These are phyloP conservation scores for Xylaria sp. DNA, from an alignment of 2,329 filamentous ascomycete genomes.

Conservation along the genomic window DNA sequence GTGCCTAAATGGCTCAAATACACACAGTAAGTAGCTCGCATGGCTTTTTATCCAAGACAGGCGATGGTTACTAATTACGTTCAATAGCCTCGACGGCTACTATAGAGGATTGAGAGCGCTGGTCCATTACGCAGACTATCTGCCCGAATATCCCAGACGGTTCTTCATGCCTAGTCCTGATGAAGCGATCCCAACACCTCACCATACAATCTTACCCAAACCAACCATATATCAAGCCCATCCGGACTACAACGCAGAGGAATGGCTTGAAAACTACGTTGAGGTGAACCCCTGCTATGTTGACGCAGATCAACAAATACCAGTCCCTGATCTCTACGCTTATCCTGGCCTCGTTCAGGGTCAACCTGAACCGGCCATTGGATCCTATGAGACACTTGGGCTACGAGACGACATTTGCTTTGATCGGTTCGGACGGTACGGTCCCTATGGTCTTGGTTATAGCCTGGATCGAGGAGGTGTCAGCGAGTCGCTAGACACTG, in stretches of 20 bases:
- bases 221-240: constrained; percentile 62
- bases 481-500: constrained; percentile 66
- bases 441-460: constrained; percentile 84
- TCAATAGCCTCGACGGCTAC: constrained; percentile 67
- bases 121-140: constrained; percentile 57
- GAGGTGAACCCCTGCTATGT: constrained; percentile 58
- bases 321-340: constrained; percentile 58
- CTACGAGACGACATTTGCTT: constrained; percentile 77
- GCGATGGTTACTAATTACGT: constrained; percentile 15
- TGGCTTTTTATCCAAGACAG: neutral
- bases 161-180: constrained; percentile 9
- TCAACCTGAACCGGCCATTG: constrained; percentile 71
- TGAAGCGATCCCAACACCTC: constrained; percentile 25
- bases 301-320: constrained; percentile 53
- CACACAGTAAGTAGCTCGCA: constrained; percentile 37
- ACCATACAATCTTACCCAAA: constrained; percentile 38
- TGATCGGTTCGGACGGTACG: constrained; percentile 77
- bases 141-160: constrained; percentile 65
- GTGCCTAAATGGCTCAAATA: constrained; percentile 38
- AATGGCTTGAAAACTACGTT: constrained; percentile 50
- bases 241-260: constrained; percentile 53
- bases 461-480: constrained; percentile 64
- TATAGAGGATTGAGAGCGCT: constrained; percentile 71
- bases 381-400: constrained; percentile 69
- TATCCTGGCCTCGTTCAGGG: constrained; percentile 68